A percentile compares a stretch with the other conserved stretches of the same genome.
phyloP scores from a whole-genome alignment of 1,139 yeast species.

The Taphrina confusa region DNA sequence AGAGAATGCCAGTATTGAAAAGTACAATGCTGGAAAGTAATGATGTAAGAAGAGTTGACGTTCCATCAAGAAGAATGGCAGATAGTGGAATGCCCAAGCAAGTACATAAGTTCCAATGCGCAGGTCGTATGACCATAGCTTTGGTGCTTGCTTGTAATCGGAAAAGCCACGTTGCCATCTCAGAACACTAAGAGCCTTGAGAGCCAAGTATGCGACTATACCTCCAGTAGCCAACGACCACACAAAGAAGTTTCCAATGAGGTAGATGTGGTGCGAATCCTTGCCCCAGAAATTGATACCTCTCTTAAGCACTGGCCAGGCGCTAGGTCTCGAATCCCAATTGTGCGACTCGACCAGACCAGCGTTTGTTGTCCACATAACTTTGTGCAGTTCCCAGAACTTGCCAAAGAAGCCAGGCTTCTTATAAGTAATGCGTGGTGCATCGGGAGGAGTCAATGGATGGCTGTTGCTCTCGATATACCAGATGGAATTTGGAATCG shows the following conservation, averaged over 20 bases:
- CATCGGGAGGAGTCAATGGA: slow-evolving; percentile 42
- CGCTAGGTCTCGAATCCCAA: slow-evolving; percentile 82
- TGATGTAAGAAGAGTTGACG: slow-evolving; percentile 93
- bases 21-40: slow-evolving; percentile 86
- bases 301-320: slow-evolving; percentile 86
- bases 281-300: slow-evolving; percentile 95
- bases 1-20: slow-evolving; percentile 80
- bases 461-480: slow-evolving; percentile 72
- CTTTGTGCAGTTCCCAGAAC: slow-evolving; percentile 72
- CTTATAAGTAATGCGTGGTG: slow-evolving; percentile 64
- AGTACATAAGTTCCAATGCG: slow-evolving; percentile 67
- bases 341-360: slow-evolving; percentile 81
- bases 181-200: slow-evolving; percentile 58
- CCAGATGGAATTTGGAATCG: slow-evolving; percentile 75
- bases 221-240: slow-evolving; percentile 84
- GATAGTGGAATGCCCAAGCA: slow-evolving; percentile 83
- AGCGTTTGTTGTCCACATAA: slow-evolving; percentile 89
- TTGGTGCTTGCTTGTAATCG: slow-evolving; percentile 50
- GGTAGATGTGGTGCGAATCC: slow-evolving; percentile 74
- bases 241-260: slow-evolving; percentile 83
- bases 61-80: slow-evolving; percentile 89
- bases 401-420: slow-evolving; percentile 66
- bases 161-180: slow-evolving; percentile 67
- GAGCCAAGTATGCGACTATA: slow-evolving; percentile 57
- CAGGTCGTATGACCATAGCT: slow-evolving; percentile 68